Evolutionary conservation across 371 early-diverging fungal species (phyloP), one percentile per base, ranked within the genome.

Genomic region (Gilbertella persicaria): DNA sequence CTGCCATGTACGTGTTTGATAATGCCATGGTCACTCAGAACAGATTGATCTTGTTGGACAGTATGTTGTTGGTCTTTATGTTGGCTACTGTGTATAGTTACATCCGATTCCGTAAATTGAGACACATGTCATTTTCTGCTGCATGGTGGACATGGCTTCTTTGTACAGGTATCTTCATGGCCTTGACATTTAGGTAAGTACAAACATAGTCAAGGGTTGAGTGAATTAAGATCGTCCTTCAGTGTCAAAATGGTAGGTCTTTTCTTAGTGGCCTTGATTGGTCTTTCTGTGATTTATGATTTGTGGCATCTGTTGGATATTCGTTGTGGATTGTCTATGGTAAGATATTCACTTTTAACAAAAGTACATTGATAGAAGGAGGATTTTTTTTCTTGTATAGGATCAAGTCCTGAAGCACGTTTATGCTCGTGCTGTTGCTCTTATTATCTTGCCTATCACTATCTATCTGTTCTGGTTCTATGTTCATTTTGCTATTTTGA

Each of bases 181-280:
- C 86, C 17, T 67, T 78, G 45, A 86, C 86, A 8, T 58, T 79
- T 28, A 85, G 88, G 83, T 87, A 79, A 39, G 37, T 4, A 13
- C n/a, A 13, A 14, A 41, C 19, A 16, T 21, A 33, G 2, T 5
- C 17, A 25, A 0, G 10, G n/a, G n/a, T n/a, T 6, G 16, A 20
- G 16, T 33, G 29, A 25, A 36, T 44, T 0, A 9, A 8, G 37
- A 33, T 24, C 10, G 13, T n/a, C 36, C 25, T 33, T 24, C 65
- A 92, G 94, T 51, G 92, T 95, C 65, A 98, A 98, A 66, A 84
- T 97, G 88, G 98, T 98, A 2, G 99, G 99, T 7, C 66, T 96
- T 14, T 89, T 98, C 58, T 83, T 92, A 10, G 85, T 98, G 7
- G 81, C 79, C 3, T 73, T 90, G 12, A 78, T 98, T 50, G 99